Conservation (phyloP, 1,139 yeast genomes). For the Debaryomyces sp. region DNA sequence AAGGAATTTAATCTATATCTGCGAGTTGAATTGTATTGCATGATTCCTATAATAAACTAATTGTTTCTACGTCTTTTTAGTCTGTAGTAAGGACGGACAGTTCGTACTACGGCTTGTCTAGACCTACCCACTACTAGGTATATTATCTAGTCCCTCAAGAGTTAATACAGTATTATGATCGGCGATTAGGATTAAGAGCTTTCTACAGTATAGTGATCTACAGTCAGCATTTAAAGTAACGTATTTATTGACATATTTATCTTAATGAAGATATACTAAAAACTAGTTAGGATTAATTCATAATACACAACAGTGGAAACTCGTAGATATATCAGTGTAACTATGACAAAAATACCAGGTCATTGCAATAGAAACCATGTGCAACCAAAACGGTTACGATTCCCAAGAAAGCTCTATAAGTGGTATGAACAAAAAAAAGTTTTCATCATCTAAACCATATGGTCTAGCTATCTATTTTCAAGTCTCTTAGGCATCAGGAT, state of each 20-base stretch:
- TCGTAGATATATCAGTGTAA: conserved; percentile 41
- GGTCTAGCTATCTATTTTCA: conserved; percentile 2
- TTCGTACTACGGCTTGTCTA: not conserved
- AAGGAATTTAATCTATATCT: conserved; percentile 12
- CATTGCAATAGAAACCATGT: conserved; percentile 45
- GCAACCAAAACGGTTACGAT: conserved; percentile 47
- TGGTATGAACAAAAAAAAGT: conserved; percentile 36
- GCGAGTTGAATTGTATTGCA: conserved; percentile 5
- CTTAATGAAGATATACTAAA: not conserved
- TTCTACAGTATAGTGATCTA: not conserved
- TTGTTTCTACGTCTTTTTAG: not conserved
- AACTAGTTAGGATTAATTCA: conserved; percentile 6
- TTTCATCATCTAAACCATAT: conserved; percentile 24
- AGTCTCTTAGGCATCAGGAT: not conserved
- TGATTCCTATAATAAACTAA: conserved; percentile 4
- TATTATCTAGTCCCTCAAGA: not conserved
- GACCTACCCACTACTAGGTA: not conserved
- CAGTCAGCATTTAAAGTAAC: not conserved
- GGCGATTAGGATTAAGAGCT: not conserved
- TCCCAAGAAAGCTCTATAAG: conserved; percentile 37
- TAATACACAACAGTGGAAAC: not conserved
- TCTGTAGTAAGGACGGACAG: not conserved
- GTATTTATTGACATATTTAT: conserved; percentile 1
- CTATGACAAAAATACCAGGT: conserved; percentile 55
- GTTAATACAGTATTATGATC: not conserved